Evolutionary conservation across 176 grass and related monocot species (phyloP), one percentile per base, ranked within the genome.

Genomic region (Cenchrus americanus): DNA sequence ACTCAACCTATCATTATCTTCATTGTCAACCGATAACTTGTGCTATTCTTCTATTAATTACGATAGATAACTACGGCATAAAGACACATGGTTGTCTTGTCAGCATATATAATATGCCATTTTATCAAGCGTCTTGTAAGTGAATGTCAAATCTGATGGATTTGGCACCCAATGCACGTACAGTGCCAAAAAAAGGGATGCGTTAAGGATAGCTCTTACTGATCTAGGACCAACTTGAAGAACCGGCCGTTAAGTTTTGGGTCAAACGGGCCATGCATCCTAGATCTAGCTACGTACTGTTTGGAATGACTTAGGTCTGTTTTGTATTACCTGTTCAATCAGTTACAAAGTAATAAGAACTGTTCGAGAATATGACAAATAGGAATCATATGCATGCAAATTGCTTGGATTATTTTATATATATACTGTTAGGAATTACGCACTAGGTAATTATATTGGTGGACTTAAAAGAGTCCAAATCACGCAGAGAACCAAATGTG

Each of bases 361-460:
- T 60, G 58, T 64, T 18, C 61, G 37, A 14, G 47, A 44, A 76
- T 76, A 34, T 66, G 72, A 64, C 19, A 64, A 42, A 75, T 18
- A 41, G 17, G 48, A 11, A 11, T 40, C 5, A n/a, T 47, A 43
- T 15, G 53, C 19, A 6, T 22, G 68, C 30, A 70, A 70, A 74
- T 57, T 14, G 19, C 4, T 57, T 14, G 19, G n/a, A 11, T 58
- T 0, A 44, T 54, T 57, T 48, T 47, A 74, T 66, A 64, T 22
- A 5, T 30, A 30, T 30, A 5, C 19, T 24, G 62, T 85, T 69
- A 69, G 77, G 71, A 89, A 81, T 24, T 69, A 80, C 41, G 71
- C 82, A 89, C 76, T 63, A n/a, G 42, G 8, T 75, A 62, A 85
- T 30, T n/a, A n/a, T n/a, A n/a, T n/a, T 67, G 24, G 86, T 80